Conservation (phyloP, 2,329 filamentous ascomycete genomes). For the Aspergillus sp. region DNA sequence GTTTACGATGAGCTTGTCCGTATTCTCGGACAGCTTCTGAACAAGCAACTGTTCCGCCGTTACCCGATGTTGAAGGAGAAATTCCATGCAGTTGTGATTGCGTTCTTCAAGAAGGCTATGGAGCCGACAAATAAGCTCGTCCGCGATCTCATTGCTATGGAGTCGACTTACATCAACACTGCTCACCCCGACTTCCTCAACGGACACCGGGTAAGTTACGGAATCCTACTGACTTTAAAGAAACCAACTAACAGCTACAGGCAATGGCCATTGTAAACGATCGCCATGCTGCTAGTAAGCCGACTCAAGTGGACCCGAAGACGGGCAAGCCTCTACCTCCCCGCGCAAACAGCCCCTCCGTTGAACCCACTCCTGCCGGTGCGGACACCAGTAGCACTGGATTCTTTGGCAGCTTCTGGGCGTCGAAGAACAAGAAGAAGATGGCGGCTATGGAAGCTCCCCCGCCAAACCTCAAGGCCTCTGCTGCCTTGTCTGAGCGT, state of each 20-base stretch:
- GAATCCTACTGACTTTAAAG: background rate
- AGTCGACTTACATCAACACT: slow-evolving; percentile 96
- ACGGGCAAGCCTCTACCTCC: slow-evolving; percentile 91
- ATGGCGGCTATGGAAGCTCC: slow-evolving; percentile 99
- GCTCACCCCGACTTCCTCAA: slow-evolving; percentile 97
- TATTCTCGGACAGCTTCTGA: slow-evolving; percentile 84
- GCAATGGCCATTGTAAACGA: slow-evolving; percentile 99
- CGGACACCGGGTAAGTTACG: slow-evolving; percentile 71
- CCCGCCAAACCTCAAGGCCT: slow-evolving; percentile 88
- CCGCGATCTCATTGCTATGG: slow-evolving; percentile 88
- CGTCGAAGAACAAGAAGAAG: slow-evolving; percentile 99
- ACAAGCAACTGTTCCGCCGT: slow-evolving; percentile 84
- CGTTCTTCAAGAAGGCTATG: slow-evolving; percentile 98
- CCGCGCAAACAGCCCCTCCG: slow-evolving; percentile 73
- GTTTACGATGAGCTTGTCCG: slow-evolving; percentile 97
- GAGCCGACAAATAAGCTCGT: slow-evolving; percentile 98
- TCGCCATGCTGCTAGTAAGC: slow-evolving; percentile 75
- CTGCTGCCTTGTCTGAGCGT: slow-evolving; percentile 87
- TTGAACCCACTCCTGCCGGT: slow-evolving; percentile 45
- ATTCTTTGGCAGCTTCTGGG: slow-evolving; percentile 98
- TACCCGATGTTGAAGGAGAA: slow-evolving; percentile 97
- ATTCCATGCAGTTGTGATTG: slow-evolving; percentile 86
- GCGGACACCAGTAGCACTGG: slow-evolving; percentile 58
- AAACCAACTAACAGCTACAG: slow-evolving; percentile 37
- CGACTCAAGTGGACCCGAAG: slow-evolving; percentile 95